Evolutionary conservation across 306 rosid species (phyloP).

Genomic region (Begonia fuchsioides): DNA sequence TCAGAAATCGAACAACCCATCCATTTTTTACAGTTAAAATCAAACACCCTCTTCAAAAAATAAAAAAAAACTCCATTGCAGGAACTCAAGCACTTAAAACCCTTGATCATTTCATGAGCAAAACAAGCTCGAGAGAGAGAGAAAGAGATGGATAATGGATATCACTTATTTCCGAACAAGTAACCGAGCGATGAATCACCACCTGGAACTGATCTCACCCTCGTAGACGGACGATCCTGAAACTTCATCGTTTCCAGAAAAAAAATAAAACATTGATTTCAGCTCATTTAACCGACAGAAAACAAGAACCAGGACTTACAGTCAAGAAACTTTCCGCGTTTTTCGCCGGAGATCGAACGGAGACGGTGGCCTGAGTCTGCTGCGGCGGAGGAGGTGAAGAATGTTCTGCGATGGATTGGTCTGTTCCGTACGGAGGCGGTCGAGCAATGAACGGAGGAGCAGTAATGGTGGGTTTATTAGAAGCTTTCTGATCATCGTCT

Average conservation of each 20-base stretch:
- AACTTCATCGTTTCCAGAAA: background rate
- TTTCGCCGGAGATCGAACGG: conserved; percentile 32
- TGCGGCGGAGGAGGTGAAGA: conserved; percentile 22
- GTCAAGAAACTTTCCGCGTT: conserved; percentile 37
- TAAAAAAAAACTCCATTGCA: no score
- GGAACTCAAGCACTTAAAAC: no score
- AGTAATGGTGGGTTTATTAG: conserved; percentile 14
- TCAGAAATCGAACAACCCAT: no score
- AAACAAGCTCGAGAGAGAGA: background rate
- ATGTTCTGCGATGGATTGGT: conserved; percentile 8
- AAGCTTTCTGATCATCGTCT: conserved; percentile 21
- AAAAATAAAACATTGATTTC: background rate
- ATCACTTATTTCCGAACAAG: conserved; percentile 77
- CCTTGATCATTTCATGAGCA: no score
- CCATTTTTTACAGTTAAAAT: no score
- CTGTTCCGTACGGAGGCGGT: conserved; percentile 45
- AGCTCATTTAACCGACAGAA: background rate
- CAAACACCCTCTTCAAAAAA: no score
- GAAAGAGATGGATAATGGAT: background rate
- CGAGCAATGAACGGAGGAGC: background rate
- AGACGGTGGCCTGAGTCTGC: conserved; percentile 20
- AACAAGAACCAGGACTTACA: conserved; percentile 18
- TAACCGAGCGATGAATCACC: conserved; percentile 76
- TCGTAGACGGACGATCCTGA: conserved; percentile 76
- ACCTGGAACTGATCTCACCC: conserved; percentile 64